phyloP scores from a whole-genome alignment of 2,329 filamentous ascomycete species.

The Helotiales sp. region DNA sequence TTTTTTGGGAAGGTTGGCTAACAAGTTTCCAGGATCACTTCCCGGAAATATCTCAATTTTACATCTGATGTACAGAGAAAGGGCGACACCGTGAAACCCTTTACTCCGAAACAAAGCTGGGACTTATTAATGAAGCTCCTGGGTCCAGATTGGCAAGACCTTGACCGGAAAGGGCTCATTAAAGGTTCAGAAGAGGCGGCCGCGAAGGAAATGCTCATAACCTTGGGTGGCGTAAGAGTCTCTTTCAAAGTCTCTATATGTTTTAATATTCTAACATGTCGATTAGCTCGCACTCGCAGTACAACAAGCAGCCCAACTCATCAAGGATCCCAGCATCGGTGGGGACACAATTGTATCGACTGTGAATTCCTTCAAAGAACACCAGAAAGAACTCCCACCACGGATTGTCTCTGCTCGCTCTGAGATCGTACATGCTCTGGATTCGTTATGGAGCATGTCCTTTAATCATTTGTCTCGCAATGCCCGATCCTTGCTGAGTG shows the following conservation, averaged over 20 bases:
- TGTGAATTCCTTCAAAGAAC: conserved; percentile 23
- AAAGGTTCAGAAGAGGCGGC: background rate
- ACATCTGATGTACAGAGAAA: conserved; percentile 28
- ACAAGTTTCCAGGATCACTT: conserved; percentile 35
- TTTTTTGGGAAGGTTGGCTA: too few relatives aligned
- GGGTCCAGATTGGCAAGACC: conserved; percentile 16
- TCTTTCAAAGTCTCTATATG: too few relatives aligned
- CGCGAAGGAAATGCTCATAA: background rate
- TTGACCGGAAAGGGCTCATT: background rate
- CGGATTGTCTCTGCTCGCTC: conserved; percentile 10
- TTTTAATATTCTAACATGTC: too few relatives aligned
- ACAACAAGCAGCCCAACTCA: conserved; percentile 23
- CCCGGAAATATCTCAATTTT: conserved; percentile 39
- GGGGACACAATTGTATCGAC: conserved; percentile 19
- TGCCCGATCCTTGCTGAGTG: conserved; percentile 23
- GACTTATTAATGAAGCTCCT: conserved; percentile 31
- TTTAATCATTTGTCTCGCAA: conserved; percentile 24
- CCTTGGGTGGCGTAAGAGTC: too few relatives aligned
- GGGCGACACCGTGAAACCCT: conserved; percentile 33
- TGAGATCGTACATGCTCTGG: conserved; percentile 17
- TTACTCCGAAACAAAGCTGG: conserved; percentile 29
- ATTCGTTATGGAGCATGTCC: conserved; percentile 31
- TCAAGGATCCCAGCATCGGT: conserved; percentile 18
- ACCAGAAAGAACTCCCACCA: conserved; percentile 16
- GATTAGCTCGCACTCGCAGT: conserved; percentile 30